A percentile compares a stretch with the other conserved stretches of the same genome.
These are phyloP conservation scores for Nicotiana tabacum DNA, from an alignment of 257 asterid species.

Conservation along the genomic window DNA sequence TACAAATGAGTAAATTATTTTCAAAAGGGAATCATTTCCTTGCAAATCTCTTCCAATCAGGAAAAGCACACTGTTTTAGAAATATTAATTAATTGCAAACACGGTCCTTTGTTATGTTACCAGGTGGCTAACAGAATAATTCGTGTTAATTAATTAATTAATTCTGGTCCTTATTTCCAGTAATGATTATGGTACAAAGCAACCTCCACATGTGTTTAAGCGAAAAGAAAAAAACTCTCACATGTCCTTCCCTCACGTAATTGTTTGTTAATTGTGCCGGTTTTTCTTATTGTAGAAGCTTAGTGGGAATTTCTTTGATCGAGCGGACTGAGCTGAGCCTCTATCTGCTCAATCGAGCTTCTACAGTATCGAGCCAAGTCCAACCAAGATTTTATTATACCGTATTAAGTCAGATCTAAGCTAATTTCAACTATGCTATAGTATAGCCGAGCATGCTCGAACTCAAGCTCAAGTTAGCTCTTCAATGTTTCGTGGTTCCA, in stretches of 20 bases:
- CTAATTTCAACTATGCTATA: too few relatives aligned
- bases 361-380: too few relatives aligned
- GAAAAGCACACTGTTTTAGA: background rate
- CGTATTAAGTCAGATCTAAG: too few relatives aligned
- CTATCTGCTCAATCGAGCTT: background rate
- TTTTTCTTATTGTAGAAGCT: conserved; percentile 7
- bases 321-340: background rate
- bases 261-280: background rate
- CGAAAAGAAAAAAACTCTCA: background rate
- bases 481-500: too few relatives aligned
- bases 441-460: too few relatives aligned
- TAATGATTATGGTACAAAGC: background rate
- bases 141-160: background rate
- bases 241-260: background rate
- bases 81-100: background rate
- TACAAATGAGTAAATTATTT: background rate
- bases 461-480: too few relatives aligned
- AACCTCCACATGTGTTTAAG: conserved; percentile 6
- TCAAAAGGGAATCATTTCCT: conserved; percentile 11
- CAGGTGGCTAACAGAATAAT: conserved; percentile 19
- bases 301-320: conserved; percentile 7
- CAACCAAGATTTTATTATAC: too few relatives aligned
- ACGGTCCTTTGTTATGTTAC: background rate
- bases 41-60: background rate
- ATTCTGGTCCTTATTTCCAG: background rate